Percentiles rank a stretch among this genome's conserved stretches.
Conservation (phyloP, 2,329 filamentous ascomycete genomes). For the Pseudogymnoascus sp. region DNA sequence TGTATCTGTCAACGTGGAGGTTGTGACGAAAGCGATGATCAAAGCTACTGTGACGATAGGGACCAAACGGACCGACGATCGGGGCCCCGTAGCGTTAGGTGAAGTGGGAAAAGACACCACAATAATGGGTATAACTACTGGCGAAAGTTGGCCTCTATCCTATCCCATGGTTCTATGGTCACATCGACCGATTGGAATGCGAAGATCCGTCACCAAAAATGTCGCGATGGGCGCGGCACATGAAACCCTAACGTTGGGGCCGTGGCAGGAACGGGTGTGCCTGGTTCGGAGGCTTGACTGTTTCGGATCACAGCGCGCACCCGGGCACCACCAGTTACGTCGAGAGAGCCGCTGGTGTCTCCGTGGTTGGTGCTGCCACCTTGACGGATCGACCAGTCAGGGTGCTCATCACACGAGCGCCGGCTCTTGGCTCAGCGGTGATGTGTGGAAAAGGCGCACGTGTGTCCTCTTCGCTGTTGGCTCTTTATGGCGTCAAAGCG, state of each 20-base stretch:
- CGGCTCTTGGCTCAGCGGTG: neutral
- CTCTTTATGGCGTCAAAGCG: neutral
- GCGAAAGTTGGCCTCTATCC: neutral
- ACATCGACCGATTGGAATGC: neutral
- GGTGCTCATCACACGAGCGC: neutral
- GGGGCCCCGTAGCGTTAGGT: neutral
- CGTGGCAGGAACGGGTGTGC: neutral
- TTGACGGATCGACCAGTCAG: constrained; percentile 3
- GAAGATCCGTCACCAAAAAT: constrained; percentile 5
- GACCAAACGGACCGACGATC: constrained; percentile 6
- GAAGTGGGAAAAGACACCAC: neutral
- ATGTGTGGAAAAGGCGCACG: neutral
- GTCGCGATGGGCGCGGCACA: constrained; percentile 6
- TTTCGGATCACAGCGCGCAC: neutral
- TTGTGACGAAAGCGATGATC: constrained; percentile 1
- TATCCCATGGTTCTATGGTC: constrained; percentile 1
- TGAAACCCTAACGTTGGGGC: neutral
- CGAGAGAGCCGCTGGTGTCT: neutral
- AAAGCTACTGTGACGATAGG: neutral
- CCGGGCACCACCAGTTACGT: neutral
- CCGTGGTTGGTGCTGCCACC: constrained; percentile 4
- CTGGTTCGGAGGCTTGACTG: constrained; percentile 7
- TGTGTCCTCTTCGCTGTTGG: neutral
- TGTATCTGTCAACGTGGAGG: constrained; percentile 9
- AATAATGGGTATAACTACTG: constrained; percentile 2